Evolutionary conservation across 129 eudicot species (phyloP).

Genomic region (Saposhnikovia divaricata): DNA sequence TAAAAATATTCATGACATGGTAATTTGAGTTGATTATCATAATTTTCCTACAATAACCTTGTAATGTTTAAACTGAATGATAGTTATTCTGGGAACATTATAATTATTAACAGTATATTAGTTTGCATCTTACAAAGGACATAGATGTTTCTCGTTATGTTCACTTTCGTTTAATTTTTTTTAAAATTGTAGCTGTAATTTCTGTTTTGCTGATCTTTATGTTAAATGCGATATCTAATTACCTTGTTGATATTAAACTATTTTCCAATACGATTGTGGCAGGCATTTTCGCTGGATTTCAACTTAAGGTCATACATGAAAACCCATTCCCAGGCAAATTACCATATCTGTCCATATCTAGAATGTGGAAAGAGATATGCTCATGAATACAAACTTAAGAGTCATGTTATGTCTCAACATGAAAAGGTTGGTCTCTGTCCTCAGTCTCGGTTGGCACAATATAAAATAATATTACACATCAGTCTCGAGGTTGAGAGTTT

Average conservation of each 20-base stretch:
- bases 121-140: background rate
- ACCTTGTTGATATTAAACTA: background rate
- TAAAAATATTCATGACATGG: background rate
- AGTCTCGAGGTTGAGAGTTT: background rate
- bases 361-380: conserved; percentile 97
- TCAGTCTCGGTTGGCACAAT: background rate
- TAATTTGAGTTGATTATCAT: background rate
- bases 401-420: conserved; percentile 77
- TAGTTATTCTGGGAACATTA: background rate
- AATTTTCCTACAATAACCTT: background rate
- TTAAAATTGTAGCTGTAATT: background rate
- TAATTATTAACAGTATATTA: background rate
- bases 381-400: conserved; percentile 91
- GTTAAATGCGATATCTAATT: background rate
- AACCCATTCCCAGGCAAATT: conserved; percentile 95
- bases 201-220: background rate
- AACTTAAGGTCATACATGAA: conserved; percentile 91
- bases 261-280: conserved; percentile 21
- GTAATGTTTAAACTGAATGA: background rate
- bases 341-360: conserved; percentile 82
- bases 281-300: conserved; percentile 97
- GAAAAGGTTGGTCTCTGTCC: conserved; percentile 53
- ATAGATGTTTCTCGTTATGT: background rate
- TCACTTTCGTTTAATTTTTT: background rate
- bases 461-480: background rate